Base-by-base conservation (phyloP, 768 basidiomycete species). In the Macrolepiota albuminosa region DNA sequence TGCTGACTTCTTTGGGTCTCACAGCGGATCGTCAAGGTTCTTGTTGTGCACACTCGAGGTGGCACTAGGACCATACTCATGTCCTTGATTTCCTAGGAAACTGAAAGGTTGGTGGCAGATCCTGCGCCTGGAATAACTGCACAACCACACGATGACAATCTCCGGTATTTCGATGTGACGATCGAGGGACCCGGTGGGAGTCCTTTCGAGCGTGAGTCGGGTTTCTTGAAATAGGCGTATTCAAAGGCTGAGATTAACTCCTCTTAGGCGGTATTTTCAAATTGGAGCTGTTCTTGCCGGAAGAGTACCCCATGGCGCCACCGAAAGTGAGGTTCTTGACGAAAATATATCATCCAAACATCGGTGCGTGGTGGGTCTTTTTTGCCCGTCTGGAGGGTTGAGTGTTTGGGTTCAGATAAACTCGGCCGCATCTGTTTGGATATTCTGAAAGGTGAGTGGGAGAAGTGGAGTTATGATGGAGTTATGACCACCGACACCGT, bases 301-400 rank as follows among this genome's bases (percentile, higher is more conserved):
- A 98, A 74, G 97, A 98, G 73, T 99, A 99, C 76, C 97, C 97
- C 1, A 99, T 99, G 97, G 91, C 90, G 53, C 96, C 97, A 0
- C 97, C 97, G 26, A 99, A 99, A 76, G 97, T 99, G 59, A 83
- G 96, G 65, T 98, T 96, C 78, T 78, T 97, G 67, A 97, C 95
- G 58, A 95, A 95, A 87, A 96, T 98, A 79, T 95, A 96, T 79
- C 95, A 98, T 74, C 95, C 97, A 51, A 99, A 99, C 74, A 99
- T 99, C 76, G 96, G 96, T 97, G 70, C 68, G 91, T 75, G 50
- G 21, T 14, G n/a, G 34, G 10, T 7, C n/a, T 33, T 39, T 3
- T 26, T 2, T 1, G n/a, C 1, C 2, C 1, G 52, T 31, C n/a
- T 52, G 24, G 6, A 13, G 45, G 24, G 29, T 39, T 65, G 29